Percentiles rank a stretch among this genome's conserved stretches.
Conservation (phyloP, 2,329 filamentous ascomycete genomes). For the Tolypocladium endophyticum region DNA sequence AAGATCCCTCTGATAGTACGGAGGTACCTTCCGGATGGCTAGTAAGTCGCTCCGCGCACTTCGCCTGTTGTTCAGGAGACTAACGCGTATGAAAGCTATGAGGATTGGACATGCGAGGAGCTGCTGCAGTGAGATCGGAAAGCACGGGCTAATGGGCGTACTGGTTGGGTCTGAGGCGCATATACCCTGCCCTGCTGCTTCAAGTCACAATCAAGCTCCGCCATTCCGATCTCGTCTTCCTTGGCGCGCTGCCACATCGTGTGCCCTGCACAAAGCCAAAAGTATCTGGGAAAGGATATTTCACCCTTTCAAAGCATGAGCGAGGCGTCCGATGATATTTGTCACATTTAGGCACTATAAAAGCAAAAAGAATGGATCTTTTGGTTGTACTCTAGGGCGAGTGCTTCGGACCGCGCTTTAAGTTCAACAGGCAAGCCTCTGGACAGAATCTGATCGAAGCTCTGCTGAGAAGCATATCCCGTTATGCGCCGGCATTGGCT, state of each 20-base stretch:
- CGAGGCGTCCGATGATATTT: constrained; percentile 19
- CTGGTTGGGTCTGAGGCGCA: constrained; percentile 3
- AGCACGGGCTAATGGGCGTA: constrained; percentile 5
- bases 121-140: constrained; percentile 48
- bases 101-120: constrained; percentile 99
- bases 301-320: constrained; percentile 18
- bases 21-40: constrained; percentile 93
- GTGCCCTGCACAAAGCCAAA: background rate
- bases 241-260: background rate
- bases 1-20: constrained; percentile 95
- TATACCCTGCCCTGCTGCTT: background rate
- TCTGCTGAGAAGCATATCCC: no score
- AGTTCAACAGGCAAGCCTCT: no score
- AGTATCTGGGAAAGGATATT: constrained; percentile 9
- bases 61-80: constrained; percentile 4
- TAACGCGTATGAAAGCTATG: constrained; percentile 54
- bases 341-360: background rate
- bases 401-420: no score
- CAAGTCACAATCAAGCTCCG: background rate
- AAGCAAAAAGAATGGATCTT: background rate
- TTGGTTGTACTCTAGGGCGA: background rate
- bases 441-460: background rate
- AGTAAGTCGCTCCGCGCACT: constrained; percentile 44
- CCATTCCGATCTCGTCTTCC: background rate
- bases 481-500: no score